Conservation (phyloP, 2,329 filamentous ascomycete genomes). For the Ceratocystis ficicola region DNA sequence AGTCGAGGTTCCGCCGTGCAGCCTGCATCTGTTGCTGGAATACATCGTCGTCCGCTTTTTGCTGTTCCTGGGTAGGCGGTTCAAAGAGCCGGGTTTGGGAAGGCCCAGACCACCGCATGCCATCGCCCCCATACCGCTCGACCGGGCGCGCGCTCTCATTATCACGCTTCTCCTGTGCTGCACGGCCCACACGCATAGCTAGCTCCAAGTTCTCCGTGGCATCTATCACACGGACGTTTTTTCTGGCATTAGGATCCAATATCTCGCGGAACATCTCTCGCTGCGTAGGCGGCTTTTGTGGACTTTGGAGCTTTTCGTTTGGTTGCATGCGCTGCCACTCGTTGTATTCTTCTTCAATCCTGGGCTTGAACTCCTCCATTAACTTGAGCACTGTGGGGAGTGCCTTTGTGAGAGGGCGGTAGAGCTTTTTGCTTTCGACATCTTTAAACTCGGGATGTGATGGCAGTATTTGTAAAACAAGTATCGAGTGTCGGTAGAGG, state of each 20-base stretch:
- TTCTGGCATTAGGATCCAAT: constrained; percentile 28
- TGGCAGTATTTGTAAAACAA: constrained; percentile 65
- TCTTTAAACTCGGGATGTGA: constrained; percentile 64
- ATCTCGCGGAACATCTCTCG: constrained; percentile 25
- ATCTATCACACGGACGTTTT: constrained; percentile 45
- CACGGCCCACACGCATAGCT: constrained; percentile 62
- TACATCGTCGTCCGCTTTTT: constrained; percentile 31
- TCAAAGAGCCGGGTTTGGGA: constrained; percentile 26
- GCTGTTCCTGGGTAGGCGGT: constrained; percentile 21
- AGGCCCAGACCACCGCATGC: constrained; percentile 34
- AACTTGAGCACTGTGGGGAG: constrained; percentile 50
- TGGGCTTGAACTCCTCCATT: constrained; percentile 67
- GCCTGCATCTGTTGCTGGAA: constrained; percentile 43
- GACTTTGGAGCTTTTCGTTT: neutral
- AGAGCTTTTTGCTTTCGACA: constrained; percentile 50
- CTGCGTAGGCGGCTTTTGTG: constrained; percentile 9
- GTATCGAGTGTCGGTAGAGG: constrained; percentile 74
- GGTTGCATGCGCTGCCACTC: constrained; percentile 47
- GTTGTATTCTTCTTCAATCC: constrained; percentile 59
- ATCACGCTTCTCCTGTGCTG: constrained; percentile 57
- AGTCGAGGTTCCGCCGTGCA: constrained; percentile 38
- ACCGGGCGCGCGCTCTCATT: constrained; percentile 37
- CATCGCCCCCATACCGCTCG: constrained; percentile 30
- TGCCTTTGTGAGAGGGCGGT: constrained; percentile 41
- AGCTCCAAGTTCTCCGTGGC: constrained; percentile 61